Evolutionary conservation across 169 alveolate species (phyloP).

Genomic region (Cyclospora cayetanensis): DNA sequence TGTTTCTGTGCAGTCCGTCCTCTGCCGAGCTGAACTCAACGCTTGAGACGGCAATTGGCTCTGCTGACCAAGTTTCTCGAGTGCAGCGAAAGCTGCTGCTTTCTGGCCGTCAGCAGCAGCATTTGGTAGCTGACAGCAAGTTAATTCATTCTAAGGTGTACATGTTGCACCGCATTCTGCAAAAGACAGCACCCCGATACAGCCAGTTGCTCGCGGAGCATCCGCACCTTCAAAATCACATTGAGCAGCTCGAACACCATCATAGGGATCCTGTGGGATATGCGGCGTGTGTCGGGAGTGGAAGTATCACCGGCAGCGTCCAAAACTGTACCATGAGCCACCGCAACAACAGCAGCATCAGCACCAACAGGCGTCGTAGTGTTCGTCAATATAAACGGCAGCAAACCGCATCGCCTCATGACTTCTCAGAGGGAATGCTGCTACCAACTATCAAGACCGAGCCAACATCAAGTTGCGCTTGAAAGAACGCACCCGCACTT

Average conservation of each 20-base stretch:
- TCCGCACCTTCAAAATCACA: background rate
- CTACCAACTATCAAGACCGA: background rate
- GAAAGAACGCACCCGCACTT: slow-evolving; percentile 1
- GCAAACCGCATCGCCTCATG: background rate
- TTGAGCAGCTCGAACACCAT: slow-evolving; percentile 46
- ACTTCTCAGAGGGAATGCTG: slow-evolving; percentile 16
- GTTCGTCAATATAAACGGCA: slow-evolving; percentile 41
- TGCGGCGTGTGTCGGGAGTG: background rate
- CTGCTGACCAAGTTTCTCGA: slow-evolving; percentile 24
- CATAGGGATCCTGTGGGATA: background rate
- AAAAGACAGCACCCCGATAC: background rate
- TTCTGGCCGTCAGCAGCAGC: slow-evolving; percentile 20
- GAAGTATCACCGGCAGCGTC: background rate
- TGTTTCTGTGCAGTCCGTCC: background rate
- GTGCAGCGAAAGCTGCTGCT: slow-evolving; percentile 45
- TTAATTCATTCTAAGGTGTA: slow-evolving; percentile 33
- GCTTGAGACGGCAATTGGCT: slow-evolving; percentile 19
- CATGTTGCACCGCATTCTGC: slow-evolving; percentile 9
- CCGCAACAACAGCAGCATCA: slow-evolving; percentile 38
- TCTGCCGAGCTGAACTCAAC: slow-evolving; percentile 38
- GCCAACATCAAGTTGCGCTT: slow-evolving; percentile 41
- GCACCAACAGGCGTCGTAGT: slow-evolving; percentile 9
- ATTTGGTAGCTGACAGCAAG: slow-evolving; percentile 52
- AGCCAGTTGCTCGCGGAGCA: slow-evolving; percentile 53
- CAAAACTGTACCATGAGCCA: background rate